Conservation (phyloP, 495 filamentous ascomycete species). For the Aspergillus kassunensis region DNA sequence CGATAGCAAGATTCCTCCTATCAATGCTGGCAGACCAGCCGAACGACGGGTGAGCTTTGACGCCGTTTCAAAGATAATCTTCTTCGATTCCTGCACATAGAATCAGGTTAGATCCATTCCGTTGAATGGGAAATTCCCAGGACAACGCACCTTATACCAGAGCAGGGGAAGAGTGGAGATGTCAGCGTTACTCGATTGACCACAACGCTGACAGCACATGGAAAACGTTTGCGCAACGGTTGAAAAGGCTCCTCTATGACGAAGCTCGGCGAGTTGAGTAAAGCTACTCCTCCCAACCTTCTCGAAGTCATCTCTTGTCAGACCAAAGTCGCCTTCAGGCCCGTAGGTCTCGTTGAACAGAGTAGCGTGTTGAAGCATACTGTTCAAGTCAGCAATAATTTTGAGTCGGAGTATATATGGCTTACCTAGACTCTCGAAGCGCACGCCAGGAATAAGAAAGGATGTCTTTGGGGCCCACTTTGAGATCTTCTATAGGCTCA, state of each 20-base stretch:
- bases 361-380: constrained; percentile 49
- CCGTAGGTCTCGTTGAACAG: constrained; percentile 37
- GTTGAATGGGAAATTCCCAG: neutral
- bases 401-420: neutral
- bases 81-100: constrained; percentile 48
- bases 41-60: constrained; percentile 84
- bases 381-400: constrained; percentile 36
- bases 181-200: constrained; percentile 44
- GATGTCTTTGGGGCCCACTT: constrained; percentile 73
- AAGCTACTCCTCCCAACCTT: constrained; percentile 69
- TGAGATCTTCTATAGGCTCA: constrained; percentile 64
- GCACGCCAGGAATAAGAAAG: constrained; percentile 92
- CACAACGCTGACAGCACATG: constrained; percentile 63
- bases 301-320: constrained; percentile 37
- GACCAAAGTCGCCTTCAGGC: constrained; percentile 26
- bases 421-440: constrained; percentile 82
- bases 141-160: constrained; percentile 62
- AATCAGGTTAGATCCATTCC: neutral
- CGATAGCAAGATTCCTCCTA: constrained; percentile 64
- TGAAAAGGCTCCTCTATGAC: constrained; percentile 91
- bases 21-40: constrained; percentile 82
- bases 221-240: constrained; percentile 86
- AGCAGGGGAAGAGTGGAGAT: constrained; percentile 35
- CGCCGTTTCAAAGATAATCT: constrained; percentile 62
- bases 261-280: constrained; percentile 72